Conservation (phyloP, 768 basidiomycete species). For the Hericium alpestre region DNA sequence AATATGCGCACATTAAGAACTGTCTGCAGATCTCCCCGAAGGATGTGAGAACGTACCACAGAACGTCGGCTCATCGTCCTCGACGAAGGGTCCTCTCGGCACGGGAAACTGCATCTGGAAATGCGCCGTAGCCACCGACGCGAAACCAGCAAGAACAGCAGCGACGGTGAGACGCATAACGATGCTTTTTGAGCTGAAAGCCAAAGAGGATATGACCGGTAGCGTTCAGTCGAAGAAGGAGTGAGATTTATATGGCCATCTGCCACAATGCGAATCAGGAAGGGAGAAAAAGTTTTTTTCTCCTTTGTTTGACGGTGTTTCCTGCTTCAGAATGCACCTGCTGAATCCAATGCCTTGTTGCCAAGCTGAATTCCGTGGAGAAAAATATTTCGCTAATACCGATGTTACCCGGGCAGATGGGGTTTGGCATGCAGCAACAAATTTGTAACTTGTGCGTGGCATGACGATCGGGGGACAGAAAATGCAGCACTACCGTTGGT, state of each 20-base stretch:
- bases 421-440: too few species aligned
- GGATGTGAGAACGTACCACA: conserved; percentile 43
- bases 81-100: conserved; percentile 60
- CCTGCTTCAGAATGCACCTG: not conserved
- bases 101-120: conserved; percentile 72
- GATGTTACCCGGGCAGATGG: too few species aligned
- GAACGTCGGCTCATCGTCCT: conserved; percentile 45
- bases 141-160: conserved; percentile 27
- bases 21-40: not conserved
- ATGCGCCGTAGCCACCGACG: conserved; percentile 49
- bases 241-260: not conserved
- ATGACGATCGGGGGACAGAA: too few species aligned
- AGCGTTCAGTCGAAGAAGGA: not conserved
- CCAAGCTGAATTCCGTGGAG: too few species aligned
- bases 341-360: too few species aligned
- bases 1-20: not conserved
- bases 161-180: conserved; percentile 27
- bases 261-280: not conserved
- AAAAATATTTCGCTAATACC: too few species aligned
- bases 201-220: not conserved
- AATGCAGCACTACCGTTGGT: too few species aligned
- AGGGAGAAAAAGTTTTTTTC: conserved; percentile 11
- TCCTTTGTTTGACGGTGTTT: not conserved
- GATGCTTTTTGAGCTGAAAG: not conserved
- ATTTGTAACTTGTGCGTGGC: too few species aligned